Evolutionary conservation across 2,329 filamentous ascomycete genomes (phyloP), one percentile per base, ranked within the genome.

Genomic region (Paraconiothyrium brasiliense): DNA sequence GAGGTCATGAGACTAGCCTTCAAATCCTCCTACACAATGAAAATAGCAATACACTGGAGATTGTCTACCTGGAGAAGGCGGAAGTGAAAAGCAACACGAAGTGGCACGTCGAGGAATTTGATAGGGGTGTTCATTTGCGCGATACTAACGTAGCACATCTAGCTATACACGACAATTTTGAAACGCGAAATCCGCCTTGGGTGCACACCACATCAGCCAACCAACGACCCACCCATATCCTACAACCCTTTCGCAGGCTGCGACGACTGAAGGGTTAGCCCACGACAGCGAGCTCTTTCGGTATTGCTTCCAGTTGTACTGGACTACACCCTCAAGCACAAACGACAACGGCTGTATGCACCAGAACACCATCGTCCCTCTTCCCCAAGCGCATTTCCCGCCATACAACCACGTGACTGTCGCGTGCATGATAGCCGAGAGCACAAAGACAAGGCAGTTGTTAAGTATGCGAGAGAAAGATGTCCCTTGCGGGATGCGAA

Each of bases 351-450:
- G 58, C 35, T 60, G 58, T 16, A 60, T 37, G 24, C 50, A 35
- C 58, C 58, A 60, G 16, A 55, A 60, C 10, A 39, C 16, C 43
- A 60, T 47, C 11, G 35, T 54, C 16, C 50, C 50, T 47, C 54
- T 56, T 4, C 50, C 51, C 58, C 58, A 60, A 20, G 50, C 58
- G 16, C 58, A 55, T 16, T 14, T 30, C 8, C 24, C 34, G 6
- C 50, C 50, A n/a, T 54, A 47, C 30, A 54, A 11, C 41, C 20
- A 24, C 5, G 34, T 48, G 4, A 60, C 58, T 24, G 34, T 37
- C 22, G 41, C 49, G 32, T 60, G 58, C 58, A 60, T 60, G 14
- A 60, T 24, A 13, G 41, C 51, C 14, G 58, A 60, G 22, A 54
- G 34, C 22, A 55, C 24, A 34, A 60, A 60, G 14, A 60, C 58